Evolutionary conservation across 352 stramenopile species (phyloP), one percentile per base, ranked within the genome.

Genomic region (Globisporangium perplexum): DNA sequence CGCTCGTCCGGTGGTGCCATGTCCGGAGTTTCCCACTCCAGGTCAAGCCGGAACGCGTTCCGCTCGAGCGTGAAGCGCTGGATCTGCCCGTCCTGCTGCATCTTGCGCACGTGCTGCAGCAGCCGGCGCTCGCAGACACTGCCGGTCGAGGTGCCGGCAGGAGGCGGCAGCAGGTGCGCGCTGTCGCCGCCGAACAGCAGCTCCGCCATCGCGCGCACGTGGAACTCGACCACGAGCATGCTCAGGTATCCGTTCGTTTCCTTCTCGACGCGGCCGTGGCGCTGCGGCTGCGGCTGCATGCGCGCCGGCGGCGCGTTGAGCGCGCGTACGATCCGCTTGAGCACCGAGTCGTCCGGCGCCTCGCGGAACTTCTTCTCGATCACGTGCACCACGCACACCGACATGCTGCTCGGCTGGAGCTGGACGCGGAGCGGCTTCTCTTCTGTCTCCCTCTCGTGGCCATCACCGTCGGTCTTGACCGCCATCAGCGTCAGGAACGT

Each of bases 401-500:
- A 73, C 72, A 80, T 86, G 28, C 68, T 74, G 10, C 71, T 68
- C 39, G 74, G 76, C 8, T 69, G 64, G 23, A 85, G 53, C 14
- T 58, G 47, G 6, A 88, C 28, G 20, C 11, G 15, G 6, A 53
- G 47, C 17, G n/a, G 17, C 1, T 22, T 55, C 6, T 22, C 41
- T 36, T 52, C 24, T 7, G 18, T 15, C n/a, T 4, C 39, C 14
- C 30, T 31, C 7, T 7, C 22, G 30, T 11, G 20, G 41, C 23
- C 28, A 7, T 51, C 57, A 55, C 46, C 69, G 43, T 22, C 59
- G 61, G 20, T 79, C 23, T 78, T 59, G 15, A 84, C 58, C 39
- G 69, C 65, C 26, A 86, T 41, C 20, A 90, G 55, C 12, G 80
- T 91, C 4, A 93, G 55, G 55, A 93, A 90, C 22, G 83, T 93